Evolutionary conservation across 2,329 filamentous ascomycete genomes (phyloP).

Genomic region (Colletotrichum simmondsii): DNA sequence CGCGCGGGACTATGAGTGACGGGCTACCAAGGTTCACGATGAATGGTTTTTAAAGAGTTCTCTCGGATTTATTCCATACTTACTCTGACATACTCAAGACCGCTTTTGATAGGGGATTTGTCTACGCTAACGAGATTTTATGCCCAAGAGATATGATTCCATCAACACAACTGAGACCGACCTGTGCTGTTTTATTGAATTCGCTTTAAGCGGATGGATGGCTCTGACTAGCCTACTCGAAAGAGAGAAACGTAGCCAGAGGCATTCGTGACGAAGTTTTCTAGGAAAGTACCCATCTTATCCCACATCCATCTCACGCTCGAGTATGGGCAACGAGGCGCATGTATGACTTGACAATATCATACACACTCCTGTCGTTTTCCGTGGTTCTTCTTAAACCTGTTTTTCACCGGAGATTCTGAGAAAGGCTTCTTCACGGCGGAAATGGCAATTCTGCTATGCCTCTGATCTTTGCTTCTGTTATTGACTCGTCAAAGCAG

Average conservation of each 20-base stretch:
- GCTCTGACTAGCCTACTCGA: no score
- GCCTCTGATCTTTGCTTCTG: not conserved
- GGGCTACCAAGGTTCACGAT: not conserved
- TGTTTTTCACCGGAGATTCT: not conserved
- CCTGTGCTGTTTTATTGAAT: no score
- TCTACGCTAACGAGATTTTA: not conserved
- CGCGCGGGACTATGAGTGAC: conserved; percentile 20
- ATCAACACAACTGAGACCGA: not conserved
- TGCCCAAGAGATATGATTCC: not conserved
- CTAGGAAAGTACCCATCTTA: no score
- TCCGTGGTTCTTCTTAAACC: not conserved
- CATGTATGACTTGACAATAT: not conserved
- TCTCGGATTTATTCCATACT: not conserved
- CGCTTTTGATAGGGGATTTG: not conserved
- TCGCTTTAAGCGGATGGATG: no score
- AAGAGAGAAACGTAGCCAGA: no score
- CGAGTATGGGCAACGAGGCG: not conserved
- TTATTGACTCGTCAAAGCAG: not conserved
- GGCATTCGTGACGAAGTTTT: no score
- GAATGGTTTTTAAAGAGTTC: not conserved
- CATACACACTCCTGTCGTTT: not conserved
- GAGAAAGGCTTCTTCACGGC: not conserved
- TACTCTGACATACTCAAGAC: not conserved
- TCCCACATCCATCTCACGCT: not conserved
- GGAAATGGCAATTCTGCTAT: not conserved